Base-by-base conservation (phyloP, 441 rosid genomes). In the Pelargonium cotyledonis region DNA sequence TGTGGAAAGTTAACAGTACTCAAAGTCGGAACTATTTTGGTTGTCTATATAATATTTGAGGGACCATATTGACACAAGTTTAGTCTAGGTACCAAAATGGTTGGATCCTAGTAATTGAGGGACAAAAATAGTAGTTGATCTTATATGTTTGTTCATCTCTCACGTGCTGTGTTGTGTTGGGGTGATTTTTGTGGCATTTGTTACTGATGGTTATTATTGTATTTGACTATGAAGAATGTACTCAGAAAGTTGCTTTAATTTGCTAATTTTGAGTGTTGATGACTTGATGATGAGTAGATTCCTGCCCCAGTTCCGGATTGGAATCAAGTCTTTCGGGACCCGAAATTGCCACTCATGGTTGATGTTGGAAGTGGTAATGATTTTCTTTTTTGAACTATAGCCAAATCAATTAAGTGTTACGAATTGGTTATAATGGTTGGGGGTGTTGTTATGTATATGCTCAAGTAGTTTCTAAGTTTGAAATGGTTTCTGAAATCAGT, bases 311-410 rank as follows among this genome's bases (percentile, higher is more conserved):
- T 83, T 71, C 96, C 95, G 43, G 80, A 85, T 66, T 94, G 97
- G 98, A 83, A 69, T 62, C 77, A 79, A 77, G 92, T 87, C 4
- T 89, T 78, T 75, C 83, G 80, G 83, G 95, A 91, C 73, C 92
- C 97, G 19, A 83, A 88, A 18, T 73, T 88, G 70, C 98, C 97
- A 6, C 85, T 94, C 53, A 91, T 89, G 96, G 89, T 94, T 79
- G 97, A 94, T 84, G 87, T 94, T 82, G 98, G 98, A 77, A 73
- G 97, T 73, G 97, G 97, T 91, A 85, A 82, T 57, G 29, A 18
- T 31, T 14, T 8, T 46, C 40, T 35, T 41, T 29, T 40, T 57
- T 58, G 26, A 41, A 53, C 51, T 51, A 47, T 16, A 44, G 15
- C 7, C 0, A 18, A 2, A 18, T 49, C 38, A 8, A 55, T 9